Evolutionary conservation across 306 rosid species (phyloP).

Genomic region (Chamaecrista fasciculata): DNA sequence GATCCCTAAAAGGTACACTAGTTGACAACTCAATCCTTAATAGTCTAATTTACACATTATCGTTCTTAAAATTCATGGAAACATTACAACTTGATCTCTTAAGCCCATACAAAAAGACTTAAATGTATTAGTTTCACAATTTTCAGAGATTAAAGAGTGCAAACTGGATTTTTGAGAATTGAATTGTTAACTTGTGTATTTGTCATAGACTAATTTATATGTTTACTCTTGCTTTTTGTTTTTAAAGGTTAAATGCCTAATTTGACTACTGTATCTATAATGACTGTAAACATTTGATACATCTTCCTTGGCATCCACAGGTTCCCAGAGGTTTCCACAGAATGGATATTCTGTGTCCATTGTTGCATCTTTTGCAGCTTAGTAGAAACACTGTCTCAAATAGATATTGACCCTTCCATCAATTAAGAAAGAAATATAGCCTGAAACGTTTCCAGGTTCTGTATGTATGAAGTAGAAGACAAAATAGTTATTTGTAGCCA

Average conservation of each 20-base stretch:
- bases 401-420: constrained; percentile 39
- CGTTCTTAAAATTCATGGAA: no score
- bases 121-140: no score
- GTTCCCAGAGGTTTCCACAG: constrained; percentile 83
- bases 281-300: not conserved
- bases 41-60: no score
- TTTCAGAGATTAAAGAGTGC: no score
- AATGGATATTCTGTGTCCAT: constrained; percentile 80
- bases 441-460: not conserved
- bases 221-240: no score
- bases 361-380: constrained; percentile 80
- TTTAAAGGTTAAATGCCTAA: not conserved
- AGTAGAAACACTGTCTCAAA: constrained; percentile 38
- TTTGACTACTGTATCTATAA: not conserved
- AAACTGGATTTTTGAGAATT: no score
- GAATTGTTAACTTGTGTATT: no score
- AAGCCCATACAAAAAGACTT: no score
- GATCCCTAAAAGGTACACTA: no score
- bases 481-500: not conserved
- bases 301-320: constrained; percentile 36
- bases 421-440: not conserved
- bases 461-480: constrained; percentile 2
- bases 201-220: no score
- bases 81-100: no score
- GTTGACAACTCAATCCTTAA: no score